Evolutionary conservation across 1,139 yeast species (phyloP), one percentile per base, ranked within the genome.

Genomic region (Nakaseomyces glabratus): DNA sequence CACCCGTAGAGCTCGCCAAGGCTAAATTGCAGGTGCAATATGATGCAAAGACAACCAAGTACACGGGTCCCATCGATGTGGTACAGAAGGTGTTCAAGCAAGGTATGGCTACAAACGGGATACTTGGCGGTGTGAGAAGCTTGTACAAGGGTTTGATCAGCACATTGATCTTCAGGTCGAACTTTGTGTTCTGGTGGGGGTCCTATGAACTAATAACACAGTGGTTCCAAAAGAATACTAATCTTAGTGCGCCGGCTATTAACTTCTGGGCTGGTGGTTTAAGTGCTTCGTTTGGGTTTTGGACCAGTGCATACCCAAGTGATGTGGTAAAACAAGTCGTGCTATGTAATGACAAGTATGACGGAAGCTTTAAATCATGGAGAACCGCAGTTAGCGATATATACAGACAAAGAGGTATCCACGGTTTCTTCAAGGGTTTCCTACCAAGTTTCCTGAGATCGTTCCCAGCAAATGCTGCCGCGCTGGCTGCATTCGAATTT

Each of bases 111-210:
- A n/a, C n/a, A 6, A 26, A 11, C 6, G 30, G 30, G 6, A 26
- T 7, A 7, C 10, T 26, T 7, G 30, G 30, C 4, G 94, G 94
- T 4, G 60, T 80, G n/a, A 58, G 73, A 43, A 81, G 88, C 0
- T 65, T 85, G 11, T 85, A 82, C 57, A 76, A 81, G 47, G 95
- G 95, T 5, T 65, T 86, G 34, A 58, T 76, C n/a, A 76, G 94
- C 9, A 86, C 96, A 0, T 75, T 85, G 81, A 68, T 86, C 10
- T 86, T 86, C 62, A 68, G 95, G 51, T 76, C 94, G 1, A 82
- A 82, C 60, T 86, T 86, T 52, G 67, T 82, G 26, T 82, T 82
- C 42, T 85, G 94, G 93, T 86, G 96, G 96, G 94, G 95, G 2
- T 77, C 93, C 0, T 85, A 85, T 53, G 94, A 85, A 51, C 41